These are phyloP conservation scores for Penicillium waksmanii DNA, from an alignment of 495 filamentous ascomycete genomes.

Conservation along the genomic window DNA sequence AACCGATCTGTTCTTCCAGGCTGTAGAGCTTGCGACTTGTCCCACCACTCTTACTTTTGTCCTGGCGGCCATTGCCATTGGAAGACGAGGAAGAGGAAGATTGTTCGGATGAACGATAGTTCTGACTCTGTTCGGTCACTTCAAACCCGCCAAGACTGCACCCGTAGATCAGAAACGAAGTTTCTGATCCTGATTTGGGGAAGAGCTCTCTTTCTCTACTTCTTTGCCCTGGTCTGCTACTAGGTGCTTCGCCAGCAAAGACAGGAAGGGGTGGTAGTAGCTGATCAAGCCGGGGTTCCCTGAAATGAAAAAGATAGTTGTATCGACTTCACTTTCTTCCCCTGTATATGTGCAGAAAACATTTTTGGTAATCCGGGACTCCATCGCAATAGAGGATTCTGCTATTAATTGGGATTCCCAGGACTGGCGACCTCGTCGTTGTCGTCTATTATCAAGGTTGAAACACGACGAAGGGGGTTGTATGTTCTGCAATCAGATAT, in stretches of 20 bases:
- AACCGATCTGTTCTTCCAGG: constrained; percentile 67
- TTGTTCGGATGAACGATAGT: not conserved
- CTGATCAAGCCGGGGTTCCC: constrained; percentile 86
- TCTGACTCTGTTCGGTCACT: constrained; percentile 25
- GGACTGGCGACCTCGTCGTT: not conserved
- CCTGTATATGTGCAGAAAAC: constrained; percentile 36
- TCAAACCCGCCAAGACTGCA: constrained; percentile 76
- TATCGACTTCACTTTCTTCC: constrained; percentile 14
- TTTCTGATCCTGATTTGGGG: not conserved
- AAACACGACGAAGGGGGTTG: not conserved
- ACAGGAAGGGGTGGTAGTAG: constrained; percentile 80
- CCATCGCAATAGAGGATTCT: constrained; percentile 17
- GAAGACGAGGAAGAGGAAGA: not conserved
- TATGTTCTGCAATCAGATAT: not conserved
- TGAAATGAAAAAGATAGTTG: constrained; percentile 69
- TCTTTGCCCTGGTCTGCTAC: not conserved
- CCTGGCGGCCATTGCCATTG: not conserved
- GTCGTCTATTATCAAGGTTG: not conserved
- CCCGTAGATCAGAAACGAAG: constrained; percentile 59
- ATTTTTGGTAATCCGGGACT: constrained; percentile 35
- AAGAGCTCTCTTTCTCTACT: too few relatives aligned
- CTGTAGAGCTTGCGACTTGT: constrained; percentile 20
- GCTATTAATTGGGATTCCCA: not conserved
- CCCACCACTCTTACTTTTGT: constrained; percentile 9
- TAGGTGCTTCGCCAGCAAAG: constrained; percentile 42